phyloP scores from a whole-genome alignment of 306 rosid genomes.

The Cucurbita ficifolia region DNA sequence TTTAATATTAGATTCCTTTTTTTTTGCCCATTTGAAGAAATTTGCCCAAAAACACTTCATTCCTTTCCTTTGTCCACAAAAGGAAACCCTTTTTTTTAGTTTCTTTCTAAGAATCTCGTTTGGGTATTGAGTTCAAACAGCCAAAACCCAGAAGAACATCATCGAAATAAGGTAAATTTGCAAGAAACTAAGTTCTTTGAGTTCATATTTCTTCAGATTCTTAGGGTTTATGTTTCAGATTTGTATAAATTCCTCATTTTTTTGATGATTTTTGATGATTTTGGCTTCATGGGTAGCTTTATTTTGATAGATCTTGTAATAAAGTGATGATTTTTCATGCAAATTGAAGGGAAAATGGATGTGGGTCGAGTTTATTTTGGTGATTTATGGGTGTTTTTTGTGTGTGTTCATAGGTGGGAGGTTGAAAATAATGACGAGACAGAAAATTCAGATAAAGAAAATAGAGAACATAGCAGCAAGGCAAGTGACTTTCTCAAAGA shows the following conservation, averaged over 20 bases:
- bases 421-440: neutral
- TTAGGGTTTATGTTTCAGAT: neutral
- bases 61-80: neutral
- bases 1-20: neutral
- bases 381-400: neutral
- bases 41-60: neutral
- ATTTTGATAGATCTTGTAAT: neutral
- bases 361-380: neutral
- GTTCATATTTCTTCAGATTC: neutral
- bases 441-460: neutral
- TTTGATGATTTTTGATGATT: too few relatives aligned
- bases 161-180: neutral
- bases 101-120: neutral
- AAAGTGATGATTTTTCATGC: neutral
- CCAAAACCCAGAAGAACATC: neutral
- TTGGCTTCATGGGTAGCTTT: neutral
- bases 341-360: neutral
- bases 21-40: neutral
- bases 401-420: neutral
- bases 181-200: neutral
- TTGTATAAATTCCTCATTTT: too few relatives aligned
- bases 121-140: neutral
- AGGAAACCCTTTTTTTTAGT: neutral
- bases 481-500: constrained; percentile 3
- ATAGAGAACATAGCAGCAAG: constrained; percentile 2